Percentiles rank a stretch among this genome's conserved stretches.
These are phyloP conservation scores for Rusavskia elegans DNA, from an alignment of 495 filamentous ascomycete genomes.

Conservation along the genomic window DNA sequence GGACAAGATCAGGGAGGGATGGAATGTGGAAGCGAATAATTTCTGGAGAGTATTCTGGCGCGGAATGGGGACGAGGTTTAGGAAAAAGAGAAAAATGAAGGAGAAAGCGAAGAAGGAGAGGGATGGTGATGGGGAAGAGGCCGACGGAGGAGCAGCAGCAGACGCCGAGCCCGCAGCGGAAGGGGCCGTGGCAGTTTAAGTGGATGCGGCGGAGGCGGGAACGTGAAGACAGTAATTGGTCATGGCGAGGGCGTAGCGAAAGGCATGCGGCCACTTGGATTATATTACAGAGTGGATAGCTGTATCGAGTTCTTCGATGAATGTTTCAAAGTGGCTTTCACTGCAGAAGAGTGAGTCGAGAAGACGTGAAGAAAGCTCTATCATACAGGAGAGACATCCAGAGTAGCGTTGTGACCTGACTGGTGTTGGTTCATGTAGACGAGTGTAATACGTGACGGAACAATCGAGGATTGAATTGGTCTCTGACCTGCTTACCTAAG, in stretches of 20 bases:
- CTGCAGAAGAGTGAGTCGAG: too few species aligned
- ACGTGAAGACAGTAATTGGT: not conserved
- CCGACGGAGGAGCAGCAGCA: not conserved
- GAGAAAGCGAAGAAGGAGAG: constrained; percentile 8
- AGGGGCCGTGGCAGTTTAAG: not conserved
- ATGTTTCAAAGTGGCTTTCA: too few species aligned
- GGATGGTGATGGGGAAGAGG: not conserved
- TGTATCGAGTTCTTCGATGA: too few species aligned
- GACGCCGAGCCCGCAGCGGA: not conserved
- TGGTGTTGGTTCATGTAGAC: too few species aligned
- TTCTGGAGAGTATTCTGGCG: not conserved
- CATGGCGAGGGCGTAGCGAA: not conserved
- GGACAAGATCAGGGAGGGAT: not conserved
- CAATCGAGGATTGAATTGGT: too few species aligned
- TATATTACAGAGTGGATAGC: too few species aligned
- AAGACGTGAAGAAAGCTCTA: too few species aligned
- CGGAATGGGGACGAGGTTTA: constrained; percentile 7
- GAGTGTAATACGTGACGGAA: too few species aligned
- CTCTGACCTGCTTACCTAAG: too few species aligned
- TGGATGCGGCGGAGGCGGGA: not conserved
- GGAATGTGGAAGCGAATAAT: not conserved
- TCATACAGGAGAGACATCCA: too few species aligned
- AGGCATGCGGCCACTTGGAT: too few species aligned
- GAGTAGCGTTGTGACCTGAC: too few species aligned
- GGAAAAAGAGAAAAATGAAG: constrained; percentile 7